phyloP scores from a whole-genome alignment of 805 yeast genomes.

The Komagataella pseudopastoris region DNA sequence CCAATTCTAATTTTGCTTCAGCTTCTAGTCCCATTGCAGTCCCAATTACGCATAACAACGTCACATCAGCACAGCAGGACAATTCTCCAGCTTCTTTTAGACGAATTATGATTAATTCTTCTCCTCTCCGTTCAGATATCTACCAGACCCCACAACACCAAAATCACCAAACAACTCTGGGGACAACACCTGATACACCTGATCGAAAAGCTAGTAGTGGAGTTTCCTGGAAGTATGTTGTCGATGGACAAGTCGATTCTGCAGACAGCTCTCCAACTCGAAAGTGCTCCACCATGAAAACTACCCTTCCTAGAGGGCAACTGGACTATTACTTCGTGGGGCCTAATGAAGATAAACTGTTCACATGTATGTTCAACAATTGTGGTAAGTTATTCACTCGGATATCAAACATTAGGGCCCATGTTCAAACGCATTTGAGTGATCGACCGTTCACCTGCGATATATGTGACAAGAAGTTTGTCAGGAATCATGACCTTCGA shows the following conservation, averaged over 20 bases:
- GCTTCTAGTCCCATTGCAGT: neutral
- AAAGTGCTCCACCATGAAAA: constrained; percentile 36
- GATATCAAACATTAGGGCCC: constrained; percentile 86
- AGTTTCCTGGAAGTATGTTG: neutral
- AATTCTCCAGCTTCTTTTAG: neutral
- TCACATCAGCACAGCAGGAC: neutral
- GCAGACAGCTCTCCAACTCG: constrained; percentile 31
- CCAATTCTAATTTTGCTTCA: neutral
- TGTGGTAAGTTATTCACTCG: constrained; percentile 82
- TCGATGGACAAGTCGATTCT: constrained; percentile 22
- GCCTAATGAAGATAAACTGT: constrained; percentile 59
- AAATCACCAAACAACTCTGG: constrained; percentile 3
- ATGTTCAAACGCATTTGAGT: constrained; percentile 90
- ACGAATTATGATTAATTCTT: neutral
- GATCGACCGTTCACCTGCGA: constrained; percentile 86
- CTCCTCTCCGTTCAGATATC: neutral
- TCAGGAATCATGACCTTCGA: constrained; percentile 86
- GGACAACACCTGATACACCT: neutral
- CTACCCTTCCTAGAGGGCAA: constrained; percentile 80
- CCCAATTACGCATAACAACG: neutral
- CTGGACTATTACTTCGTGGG: constrained; percentile 76
- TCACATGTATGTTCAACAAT: constrained; percentile 57
- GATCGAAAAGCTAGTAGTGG: constrained; percentile 4
- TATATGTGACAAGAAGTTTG: constrained; percentile 74
- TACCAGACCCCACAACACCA: neutral